Base-by-base conservation (phyloP, 225 moss, liverwort and hornwort genomes). In the Rhytidiadelphus loreus region DNA sequence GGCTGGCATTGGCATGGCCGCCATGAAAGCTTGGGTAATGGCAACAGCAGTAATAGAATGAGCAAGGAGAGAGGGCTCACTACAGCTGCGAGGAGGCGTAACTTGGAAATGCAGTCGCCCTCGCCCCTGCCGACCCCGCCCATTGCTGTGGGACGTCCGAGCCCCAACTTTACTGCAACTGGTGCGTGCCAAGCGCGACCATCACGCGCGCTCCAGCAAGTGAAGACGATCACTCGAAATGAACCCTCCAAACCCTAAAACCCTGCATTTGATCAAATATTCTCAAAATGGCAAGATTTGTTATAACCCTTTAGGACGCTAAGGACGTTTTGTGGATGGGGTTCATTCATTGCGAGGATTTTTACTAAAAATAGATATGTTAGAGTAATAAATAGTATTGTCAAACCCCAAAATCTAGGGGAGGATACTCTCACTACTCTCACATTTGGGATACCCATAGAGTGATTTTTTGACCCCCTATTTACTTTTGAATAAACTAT, bases 31-130 rank as follows among this genome's bases (percentile, higher is more conserved):
- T 77, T 77, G 46, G 89, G 81, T 35, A 74, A 60, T 44, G 85
- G 85, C 46, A 89, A 64, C 13, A 75, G 69, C 44, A 88, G 61
- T 26, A 93, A 32, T 30, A 92, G 73, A 33, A 86, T 25, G 43
- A 90, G 74, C 86, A 93, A 48, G 23, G 85, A 59, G 57, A 90
- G 81, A 35, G 90, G 77, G 70, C 90, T 87, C 48, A 77, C 19
- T 9, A 90, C 63, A 15, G 39, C 87, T 46, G 86, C 81, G 32
- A 92, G 63, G 22, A 92, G 64, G 55, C 19, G 87, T 64, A 90
- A 12, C 60, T 89, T 90, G 50, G 58, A 48, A 60, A 74, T 25
- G 84, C 76, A 81, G 69, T 32, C 69, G 24, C 43, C 81, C 20
- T 81, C 48, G 35, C 46, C 16, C 33, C 82, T 82, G 63, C 63